Conservation (phyloP, 1,139 yeast species). For the Protomyces inouyei region DNA sequence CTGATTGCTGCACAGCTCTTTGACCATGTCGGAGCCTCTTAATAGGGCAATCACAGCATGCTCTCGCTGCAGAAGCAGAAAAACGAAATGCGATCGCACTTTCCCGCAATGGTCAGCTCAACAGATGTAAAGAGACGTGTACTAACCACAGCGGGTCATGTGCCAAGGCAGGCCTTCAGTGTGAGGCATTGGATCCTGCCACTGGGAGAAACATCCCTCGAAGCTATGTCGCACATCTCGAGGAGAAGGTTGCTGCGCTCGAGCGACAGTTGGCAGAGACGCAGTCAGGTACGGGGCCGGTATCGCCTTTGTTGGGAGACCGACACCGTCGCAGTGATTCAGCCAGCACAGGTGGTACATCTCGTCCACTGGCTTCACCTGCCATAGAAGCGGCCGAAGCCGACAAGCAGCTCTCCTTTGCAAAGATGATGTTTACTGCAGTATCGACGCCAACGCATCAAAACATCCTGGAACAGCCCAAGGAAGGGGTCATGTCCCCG, state of each 20-base stretch:
- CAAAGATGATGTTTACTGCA: conserved; percentile 30
- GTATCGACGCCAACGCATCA: conserved; percentile 34
- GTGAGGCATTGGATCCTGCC: conserved; percentile 80
- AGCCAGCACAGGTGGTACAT: conserved; percentile 34
- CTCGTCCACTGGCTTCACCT: conserved; percentile 38
- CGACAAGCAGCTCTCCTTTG: conserved; percentile 34
- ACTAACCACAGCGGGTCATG: conserved; percentile 44
- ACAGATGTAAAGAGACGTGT: conserved; percentile 51
- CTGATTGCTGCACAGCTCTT: not conserved
- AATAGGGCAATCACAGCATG: conserved; percentile 50
- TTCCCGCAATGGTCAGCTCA: conserved; percentile 70
- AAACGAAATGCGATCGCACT: conserved; percentile 76
- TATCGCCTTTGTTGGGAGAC: not conserved
- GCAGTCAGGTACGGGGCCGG: conserved; percentile 4
- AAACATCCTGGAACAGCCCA: conserved; percentile 35
- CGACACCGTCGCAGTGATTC: conserved; percentile 35
- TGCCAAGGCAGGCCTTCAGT: conserved; percentile 36
- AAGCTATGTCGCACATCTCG: conserved; percentile 65
- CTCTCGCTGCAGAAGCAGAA: conserved; percentile 70
- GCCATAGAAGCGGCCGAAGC: conserved; percentile 55
- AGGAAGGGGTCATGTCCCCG: conserved; percentile 38
- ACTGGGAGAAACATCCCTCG: conserved; percentile 84
- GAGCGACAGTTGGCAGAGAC: conserved; percentile 48
- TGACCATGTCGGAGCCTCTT: conserved; percentile 3
- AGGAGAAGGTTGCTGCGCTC: conserved; percentile 55